phyloP scores from a whole-genome alignment of 495 filamentous ascomycete genomes.

The Aspergillus asperescens region DNA sequence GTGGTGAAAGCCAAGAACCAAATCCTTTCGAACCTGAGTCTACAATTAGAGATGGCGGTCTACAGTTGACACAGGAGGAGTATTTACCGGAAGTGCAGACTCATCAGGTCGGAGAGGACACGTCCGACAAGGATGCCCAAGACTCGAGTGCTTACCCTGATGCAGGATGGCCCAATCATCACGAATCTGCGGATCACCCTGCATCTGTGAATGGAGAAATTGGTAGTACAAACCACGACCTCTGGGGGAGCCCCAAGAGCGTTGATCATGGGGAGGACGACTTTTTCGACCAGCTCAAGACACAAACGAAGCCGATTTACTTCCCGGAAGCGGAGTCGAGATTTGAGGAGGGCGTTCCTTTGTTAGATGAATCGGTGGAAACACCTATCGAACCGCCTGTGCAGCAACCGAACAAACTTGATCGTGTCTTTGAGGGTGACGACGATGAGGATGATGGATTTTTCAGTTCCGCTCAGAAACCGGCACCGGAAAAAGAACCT shows the following conservation, averaged over 20 bases:
- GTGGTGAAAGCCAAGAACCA: not conserved
- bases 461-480: conserved; percentile 27
- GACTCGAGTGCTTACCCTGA: not conserved
- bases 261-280: conserved; percentile 38
- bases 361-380: conserved; percentile 31
- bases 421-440: conserved; percentile 34
- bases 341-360: conserved; percentile 44
- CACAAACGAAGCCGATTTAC: conserved; percentile 45
- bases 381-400: conserved; percentile 17
- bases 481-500: conserved; percentile 6
- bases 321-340: conserved; percentile 42
- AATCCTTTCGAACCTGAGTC: not conserved
- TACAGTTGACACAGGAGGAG: not conserved
- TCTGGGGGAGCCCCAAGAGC: conserved; percentile 28
- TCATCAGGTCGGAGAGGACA: not conserved
- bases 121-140: not conserved
- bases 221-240: conserved; percentile 20
- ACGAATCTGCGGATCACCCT: not conserved
- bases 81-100: not conserved
- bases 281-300: conserved; percentile 47
- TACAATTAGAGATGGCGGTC: not conserved
- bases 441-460: conserved; percentile 37
- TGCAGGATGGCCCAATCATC: conserved; percentile 5
- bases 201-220: conserved; percentile 14
- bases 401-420: conserved; percentile 18